Conservation (phyloP, 1,284 basidiomycete species). For the Cystobasidium sp. region DNA sequence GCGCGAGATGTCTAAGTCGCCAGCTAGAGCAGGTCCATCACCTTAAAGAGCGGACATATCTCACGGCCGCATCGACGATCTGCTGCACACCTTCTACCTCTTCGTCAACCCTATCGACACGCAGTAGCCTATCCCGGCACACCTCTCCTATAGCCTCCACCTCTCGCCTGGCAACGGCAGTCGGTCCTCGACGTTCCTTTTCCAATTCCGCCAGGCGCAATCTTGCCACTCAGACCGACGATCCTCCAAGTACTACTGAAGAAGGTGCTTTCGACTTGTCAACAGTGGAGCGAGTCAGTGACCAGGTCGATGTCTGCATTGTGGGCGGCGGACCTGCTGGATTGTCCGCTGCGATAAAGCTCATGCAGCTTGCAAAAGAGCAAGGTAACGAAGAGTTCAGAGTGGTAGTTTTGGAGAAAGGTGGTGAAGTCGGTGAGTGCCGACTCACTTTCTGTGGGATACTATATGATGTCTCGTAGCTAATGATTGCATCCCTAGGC, state of each 20-base stretch:
- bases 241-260: constrained; percentile 31
- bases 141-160: constrained; percentile 6
- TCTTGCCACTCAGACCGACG: constrained; percentile 29
- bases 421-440: constrained; percentile 84
- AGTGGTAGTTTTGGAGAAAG: constrained; percentile 95
- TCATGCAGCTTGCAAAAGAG: constrained; percentile 90
- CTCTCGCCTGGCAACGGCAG: background rate
- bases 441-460: too few species aligned
- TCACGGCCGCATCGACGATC: constrained; percentile 4
- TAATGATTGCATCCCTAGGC: constrained; percentile 67
- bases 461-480: too few species aligned
- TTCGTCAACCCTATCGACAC: background rate
- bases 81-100: background rate
- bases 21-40: background rate
- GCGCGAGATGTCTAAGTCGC: constrained; percentile 16
- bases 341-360: constrained; percentile 89
- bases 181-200: background rate
- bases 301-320: constrained; percentile 71
- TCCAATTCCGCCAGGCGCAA: constrained; percentile 21
- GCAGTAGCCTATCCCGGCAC: background rate
- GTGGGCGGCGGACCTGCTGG: constrained; percentile 96
- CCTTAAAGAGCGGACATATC: constrained; percentile 7
- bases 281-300: constrained; percentile 55
- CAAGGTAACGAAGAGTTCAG: constrained; percentile 72
- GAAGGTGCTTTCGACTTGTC: constrained; percentile 54